These are phyloP conservation scores for Pouteria campechiana DNA, from an alignment of 179 eudicot genomes.

Conservation along the genomic window DNA sequence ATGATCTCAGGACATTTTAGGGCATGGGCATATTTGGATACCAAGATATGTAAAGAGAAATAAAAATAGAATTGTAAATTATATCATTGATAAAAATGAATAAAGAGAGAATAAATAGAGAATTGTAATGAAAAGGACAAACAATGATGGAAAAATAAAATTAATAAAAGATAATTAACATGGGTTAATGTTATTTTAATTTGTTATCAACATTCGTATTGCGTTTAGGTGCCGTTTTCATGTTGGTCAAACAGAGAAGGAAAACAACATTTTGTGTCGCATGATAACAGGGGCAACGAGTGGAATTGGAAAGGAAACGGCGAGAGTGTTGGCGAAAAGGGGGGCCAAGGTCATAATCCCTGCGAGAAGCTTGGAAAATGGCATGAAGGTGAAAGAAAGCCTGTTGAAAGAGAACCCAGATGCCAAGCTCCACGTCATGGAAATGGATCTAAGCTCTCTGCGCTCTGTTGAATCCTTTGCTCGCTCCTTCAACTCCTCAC, in stretches of 20 bases:
- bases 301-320: constrained; percentile 89
- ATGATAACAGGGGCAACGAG: constrained; percentile 67
- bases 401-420: constrained; percentile 55
- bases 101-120: too few species aligned
- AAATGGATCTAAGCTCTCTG: constrained; percentile 76
- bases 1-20: too few species aligned
- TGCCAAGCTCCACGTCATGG: constrained; percentile 59
- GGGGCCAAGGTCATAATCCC: constrained; percentile 74
- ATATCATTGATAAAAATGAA: too few species aligned
- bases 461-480: constrained; percentile 64
- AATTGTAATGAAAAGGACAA: too few species aligned
- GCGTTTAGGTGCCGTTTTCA: not conserved
- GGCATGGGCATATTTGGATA: too few species aligned
- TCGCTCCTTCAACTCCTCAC: constrained; percentile 42
- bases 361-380: constrained; percentile 60
- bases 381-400: constrained; percentile 44
- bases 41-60: too few species aligned
- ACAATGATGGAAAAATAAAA: too few species aligned
- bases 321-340: constrained; percentile 77
- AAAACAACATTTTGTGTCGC: constrained; percentile 1
- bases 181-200: too few species aligned
- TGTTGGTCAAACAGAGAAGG: too few species aligned
- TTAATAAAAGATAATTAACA: too few species aligned
- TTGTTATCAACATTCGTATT: too few species aligned
- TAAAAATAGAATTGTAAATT: too few species aligned